Base-by-base conservation (phyloP, 148 eudicot genomes). In the Fallopia convolvulus region DNA sequence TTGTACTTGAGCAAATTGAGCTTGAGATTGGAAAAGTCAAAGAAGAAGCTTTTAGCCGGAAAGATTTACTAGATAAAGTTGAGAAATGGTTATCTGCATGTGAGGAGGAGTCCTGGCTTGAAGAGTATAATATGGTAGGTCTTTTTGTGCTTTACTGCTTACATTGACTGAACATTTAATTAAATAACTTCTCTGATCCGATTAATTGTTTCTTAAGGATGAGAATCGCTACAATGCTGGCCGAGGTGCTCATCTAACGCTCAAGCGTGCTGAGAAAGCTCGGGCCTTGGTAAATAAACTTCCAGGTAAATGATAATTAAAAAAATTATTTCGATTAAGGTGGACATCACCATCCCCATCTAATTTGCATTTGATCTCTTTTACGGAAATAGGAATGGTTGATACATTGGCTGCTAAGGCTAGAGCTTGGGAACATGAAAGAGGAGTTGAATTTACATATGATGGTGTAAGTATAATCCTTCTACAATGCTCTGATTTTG, bases 221-320 rank as follows among this genome's bases (percentile, higher is more conserved):
- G 97, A 90, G 46, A 96, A 96, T 76, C 89, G 99, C 53, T 96
- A 91, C 78, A 96, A 91, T 89, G 87, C 93, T 78, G 99, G 99
- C 84, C 83, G 86, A 86, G 98, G 98, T 76, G 88, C 97, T 77
- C 99, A 96, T 89, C 90, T 90, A 77, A 82, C 84, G 63, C 91
- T 96, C 78, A 96, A 93, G 80, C 99, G 99, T 56, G 99, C 99
- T 72, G 99, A 96, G 88, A 96, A 93, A 87, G 99, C 99, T 63
- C 94, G 99, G 61, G 87, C 86, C 14, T 78, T 96, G 79, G 91
- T 88, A 21, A 89, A 80, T 82, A 96, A 96, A 77, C 90, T 96
- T 88, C 97, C 98, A 84, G 97, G 99, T 96, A 89, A 14, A 53
- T 33, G 44, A 3, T 5, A 18, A n/a, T n/a, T n/a, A 2, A 55